A percentile compares a stretch with the other conserved stretches of the same genome.
Evolutionary conservation across 163 green algal species (phyloP).

Genomic region (Scenedesmus sp.): DNA sequence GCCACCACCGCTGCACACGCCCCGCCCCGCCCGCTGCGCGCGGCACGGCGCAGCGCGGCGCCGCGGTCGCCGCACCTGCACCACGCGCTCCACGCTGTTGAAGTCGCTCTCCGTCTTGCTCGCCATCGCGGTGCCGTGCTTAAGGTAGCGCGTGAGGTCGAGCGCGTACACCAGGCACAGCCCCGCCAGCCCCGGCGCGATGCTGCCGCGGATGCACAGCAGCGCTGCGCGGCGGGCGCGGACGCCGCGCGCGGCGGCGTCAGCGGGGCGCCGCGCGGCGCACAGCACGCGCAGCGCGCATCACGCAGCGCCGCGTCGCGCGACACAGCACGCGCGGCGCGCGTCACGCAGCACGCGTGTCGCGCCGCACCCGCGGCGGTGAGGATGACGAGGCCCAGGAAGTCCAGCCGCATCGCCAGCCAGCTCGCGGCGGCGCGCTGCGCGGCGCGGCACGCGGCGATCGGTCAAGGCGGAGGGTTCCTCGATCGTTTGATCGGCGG

Average conservation of each 20-base stretch:
- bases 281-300: neutral
- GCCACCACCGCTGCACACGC: neutral
- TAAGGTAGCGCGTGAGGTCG: constrained; percentile 87
- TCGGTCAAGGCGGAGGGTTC: too few species aligned
- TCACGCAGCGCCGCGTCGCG: neutral
- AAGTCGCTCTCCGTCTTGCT: constrained; percentile 88
- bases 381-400: constrained; percentile 72
- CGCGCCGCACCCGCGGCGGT: constrained; percentile 36
- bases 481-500: too few species aligned
- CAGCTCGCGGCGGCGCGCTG: constrained; percentile 81
- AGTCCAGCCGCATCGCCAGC: constrained; percentile 87
- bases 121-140: constrained; percentile 78
- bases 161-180: constrained; percentile 79
- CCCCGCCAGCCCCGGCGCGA: constrained; percentile 73
- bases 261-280: neutral
- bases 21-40: neutral
- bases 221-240: constrained; percentile 57
- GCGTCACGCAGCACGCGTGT: too few species aligned
- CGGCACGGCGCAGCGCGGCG: neutral
- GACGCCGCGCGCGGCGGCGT: too few species aligned
- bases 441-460: too few species aligned
- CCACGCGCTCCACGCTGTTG: constrained; percentile 92
- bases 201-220: constrained; percentile 70
- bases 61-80: constrained; percentile 50
- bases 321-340: neutral